Evolutionary conservation across 495 filamentous ascomycete genomes (phyloP), one percentile per base, ranked within the genome.

Genomic region (Chaetomidium leptoderma): DNA sequence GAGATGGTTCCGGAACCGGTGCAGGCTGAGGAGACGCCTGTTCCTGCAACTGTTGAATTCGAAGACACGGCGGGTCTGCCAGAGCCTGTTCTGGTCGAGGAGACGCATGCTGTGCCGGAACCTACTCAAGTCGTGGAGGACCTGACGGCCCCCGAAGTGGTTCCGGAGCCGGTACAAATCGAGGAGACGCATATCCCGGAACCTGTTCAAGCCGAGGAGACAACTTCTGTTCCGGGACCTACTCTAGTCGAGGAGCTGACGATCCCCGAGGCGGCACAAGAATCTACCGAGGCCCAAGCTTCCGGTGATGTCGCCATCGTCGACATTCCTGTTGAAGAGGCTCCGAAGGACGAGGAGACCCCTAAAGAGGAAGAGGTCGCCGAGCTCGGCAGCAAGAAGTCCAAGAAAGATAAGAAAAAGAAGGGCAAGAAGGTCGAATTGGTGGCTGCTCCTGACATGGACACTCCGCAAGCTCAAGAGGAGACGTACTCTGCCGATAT

Each of bases 401-500:
- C 61, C 11, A 70, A 67, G 53, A 65, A 66, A 29, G 57, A 61
- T 51, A 67, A 67, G 53, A 70, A 69, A 49, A 63, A 64, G 57
- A 64, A 65, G 55, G 43, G 49, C 29, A 64, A 55, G 36, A 59
- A 61, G 46, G 24, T 11, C n/a, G 60, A 44, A 17, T 23, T 47
- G 6, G 43, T 26, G 1, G 21, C 49, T 42, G 27, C 44, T 3
- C 45, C 46, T 14, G 52, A 17, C 42, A 13, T 42, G 26, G 51
- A 60, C 23, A 67, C 59, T 14, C 63, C 60, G n/a, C 21, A 10
- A 21, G 19, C 23, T 19, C 52, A 37, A 16, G 55, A 62, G 17
- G 53, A 57, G 21, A 35, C 39, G n/a, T 32, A 40, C 6, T 14
- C 6, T 6, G 29, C 30, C 24, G 55, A 51, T 23, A 29, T 43